Base-by-base conservation (phyloP, 169 alveolate genomes). In the Theileria sp. region DNA sequence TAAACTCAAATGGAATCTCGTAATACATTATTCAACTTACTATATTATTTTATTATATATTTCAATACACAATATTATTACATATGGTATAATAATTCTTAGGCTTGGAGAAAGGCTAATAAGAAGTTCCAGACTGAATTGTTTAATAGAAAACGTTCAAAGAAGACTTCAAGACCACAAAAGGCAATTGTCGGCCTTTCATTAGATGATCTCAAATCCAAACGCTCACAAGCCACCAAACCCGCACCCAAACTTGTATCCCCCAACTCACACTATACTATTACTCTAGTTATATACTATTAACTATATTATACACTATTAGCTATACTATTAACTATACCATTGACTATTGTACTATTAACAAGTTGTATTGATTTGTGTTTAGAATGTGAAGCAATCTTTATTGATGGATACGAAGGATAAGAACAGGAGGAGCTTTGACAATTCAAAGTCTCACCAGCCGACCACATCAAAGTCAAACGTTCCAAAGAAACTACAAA, bases 131-230 rank as follows among this genome's bases (percentile, higher is more conserved):
- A 88, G 85, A 75, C 89, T 21, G 92, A 81, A 86, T 68, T 79
- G 19, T 77, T 88, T 62, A 88, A 86, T 85, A 79, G 86, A 84
- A 86, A 93, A 36, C 87, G 97, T 77, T 88, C 95, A 77, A 94
- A 87, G 87, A 94, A 92, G 92, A 87, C 94, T 21, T 96, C 93
- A 23, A 94, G 95, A 80, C 90, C 93, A 75, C 97, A 95, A 82
- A 97, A 97, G 91, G 99, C 99, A n/a, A 96, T 97, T 74, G 98
- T 94, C 54, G 99, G 99, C 54, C 92, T 97, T 71, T 93, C 98
- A 56, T 88, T 97, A 38, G 99, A 97, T 54, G 99, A 97, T 88
- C 92, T 97, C 83, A 93, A 94, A 81, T 68, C 84, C 21, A 81
- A 76, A 79, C 77, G 85, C 38, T 77, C 87, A 12, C 66, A 61